Base-by-base conservation (phyloP, 2,329 filamentous ascomycete genomes). In the Fusarium pseudocircinatum region DNA sequence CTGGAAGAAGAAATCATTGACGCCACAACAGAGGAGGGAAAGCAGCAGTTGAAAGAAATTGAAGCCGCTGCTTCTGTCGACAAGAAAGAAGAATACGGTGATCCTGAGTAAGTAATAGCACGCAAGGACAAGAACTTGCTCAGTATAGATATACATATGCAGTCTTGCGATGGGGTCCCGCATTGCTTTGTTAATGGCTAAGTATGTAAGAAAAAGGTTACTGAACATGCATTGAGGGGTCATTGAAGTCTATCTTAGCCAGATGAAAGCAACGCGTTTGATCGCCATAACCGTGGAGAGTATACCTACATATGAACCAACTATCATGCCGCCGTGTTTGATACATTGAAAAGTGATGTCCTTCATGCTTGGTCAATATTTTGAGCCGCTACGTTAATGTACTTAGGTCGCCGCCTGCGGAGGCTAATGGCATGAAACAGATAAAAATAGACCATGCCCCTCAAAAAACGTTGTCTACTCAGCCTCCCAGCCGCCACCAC, bases 1-100 rank as follows among this genome's bases (percentile, higher is more conserved):
- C 82, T 99, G 57, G 95, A 98, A 81, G 92, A 97, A 79, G 92
- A 97, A 56, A 94, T 99, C 58, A 97, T 99, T 75, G 96, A 99
- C 83, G 94, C 95, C 2, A 99, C 95, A 50, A 97, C 96, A 6
- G 92, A 95, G 79, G 92, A 96, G 80, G 95, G 95, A 7, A 89
- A 92, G 85, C 89, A 91, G 81, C 91, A 91, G 79, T 86, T 96
- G 77, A 92, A 93, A 83, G 90, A 95, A 74, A 88, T 97, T 68
- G 92, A 94, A 81, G 87, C 88, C 32, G 82, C 82, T 46, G 80
- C 82, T 22, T 76, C 76, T 22, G 80, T 76, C 11, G 78, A 78
- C 39, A 77, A 71, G 16, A 78, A 78, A 60, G 71, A 72, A 24
- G 73, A 79, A 24, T 70, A 75, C 26, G 67, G 59, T 18, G 85